phyloP scores from a whole-genome alignment of 208 protist genomes.

The Leptomonas pyrrhocoris region DNA sequence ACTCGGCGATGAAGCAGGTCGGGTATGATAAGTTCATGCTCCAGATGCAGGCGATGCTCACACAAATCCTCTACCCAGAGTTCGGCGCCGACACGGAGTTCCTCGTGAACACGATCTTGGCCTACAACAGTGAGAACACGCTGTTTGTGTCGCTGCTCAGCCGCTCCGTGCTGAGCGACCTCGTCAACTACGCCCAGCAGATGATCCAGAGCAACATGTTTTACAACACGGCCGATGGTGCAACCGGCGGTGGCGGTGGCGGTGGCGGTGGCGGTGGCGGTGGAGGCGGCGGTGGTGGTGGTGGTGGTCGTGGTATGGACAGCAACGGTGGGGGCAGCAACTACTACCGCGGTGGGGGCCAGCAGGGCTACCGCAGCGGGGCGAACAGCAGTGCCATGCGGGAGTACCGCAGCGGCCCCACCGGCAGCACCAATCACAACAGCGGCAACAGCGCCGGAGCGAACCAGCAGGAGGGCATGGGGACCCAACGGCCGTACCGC shows the following conservation, averaged over 20 bases:
- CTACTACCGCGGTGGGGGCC: constrained; percentile 22
- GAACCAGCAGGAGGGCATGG: constrained; percentile 14
- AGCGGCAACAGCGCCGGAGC: background rate
- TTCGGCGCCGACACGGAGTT: constrained; percentile 38
- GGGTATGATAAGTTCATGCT: constrained; percentile 30
- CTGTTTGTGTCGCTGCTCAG: constrained; percentile 61
- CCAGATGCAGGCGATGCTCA: constrained; percentile 52
- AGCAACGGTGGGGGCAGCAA: constrained; percentile 7
- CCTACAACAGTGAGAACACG: constrained; percentile 26
- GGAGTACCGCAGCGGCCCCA: constrained; percentile 11
- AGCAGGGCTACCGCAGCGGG: constrained; percentile 22
- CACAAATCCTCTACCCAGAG: constrained; percentile 35
- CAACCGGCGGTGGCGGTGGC: constrained; percentile 7
- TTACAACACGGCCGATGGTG: constrained; percentile 17
- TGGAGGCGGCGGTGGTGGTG: background rate
- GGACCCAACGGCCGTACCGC: constrained; percentile 27
- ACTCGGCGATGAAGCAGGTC: constrained; percentile 30
- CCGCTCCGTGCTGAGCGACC: constrained; percentile 37
- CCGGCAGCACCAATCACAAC: constrained; percentile 8
- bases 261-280: background rate
- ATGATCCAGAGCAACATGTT: constrained; percentile 33
- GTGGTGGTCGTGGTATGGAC: constrained; percentile 1
- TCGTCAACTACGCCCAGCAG: constrained; percentile 46
- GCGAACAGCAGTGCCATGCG: constrained; percentile 13
- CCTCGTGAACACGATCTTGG: constrained; percentile 45